These are phyloP conservation scores for Gossypium ekmanianum DNA, from an alignment of 345 rosid species.

Conservation along the genomic window DNA sequence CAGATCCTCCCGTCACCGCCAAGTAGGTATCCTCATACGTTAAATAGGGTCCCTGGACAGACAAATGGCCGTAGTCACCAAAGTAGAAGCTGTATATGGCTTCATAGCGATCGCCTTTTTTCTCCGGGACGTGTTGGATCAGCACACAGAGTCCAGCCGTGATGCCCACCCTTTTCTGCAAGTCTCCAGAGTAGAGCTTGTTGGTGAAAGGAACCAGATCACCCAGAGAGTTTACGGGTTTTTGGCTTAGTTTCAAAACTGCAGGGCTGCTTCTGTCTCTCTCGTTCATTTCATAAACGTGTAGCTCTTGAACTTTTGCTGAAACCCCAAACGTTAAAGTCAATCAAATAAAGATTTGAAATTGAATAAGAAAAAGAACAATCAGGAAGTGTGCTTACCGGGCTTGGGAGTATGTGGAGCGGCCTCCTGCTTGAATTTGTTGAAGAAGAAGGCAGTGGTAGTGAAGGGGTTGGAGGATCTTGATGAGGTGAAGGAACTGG, in stretches of 20 bases:
- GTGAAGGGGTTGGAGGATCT: neutral
- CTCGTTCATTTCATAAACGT: constrained; percentile 82
- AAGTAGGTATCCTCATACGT: constrained; percentile 64
- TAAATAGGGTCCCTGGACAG: constrained; percentile 62
- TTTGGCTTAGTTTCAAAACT: constrained; percentile 62
- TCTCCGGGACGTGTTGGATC: constrained; percentile 63
- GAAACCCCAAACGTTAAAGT: neutral
- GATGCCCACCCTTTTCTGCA: constrained; percentile 69
- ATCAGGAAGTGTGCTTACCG: neutral
- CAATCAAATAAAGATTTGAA: neutral
- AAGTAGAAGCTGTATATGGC: constrained; percentile 81
- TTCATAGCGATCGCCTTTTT: constrained; percentile 76
- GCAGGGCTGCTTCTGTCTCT: constrained; percentile 89
- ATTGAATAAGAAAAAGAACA: neutral
- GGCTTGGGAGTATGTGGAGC: neutral
- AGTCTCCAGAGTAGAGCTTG: constrained; percentile 78
- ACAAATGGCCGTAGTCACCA: constrained; percentile 64
- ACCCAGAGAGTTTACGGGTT: constrained; percentile 65
- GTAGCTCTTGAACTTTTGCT: constrained; percentile 69
- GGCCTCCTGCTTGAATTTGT: neutral
- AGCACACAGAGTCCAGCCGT: constrained; percentile 76
- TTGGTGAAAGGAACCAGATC: constrained; percentile 89
- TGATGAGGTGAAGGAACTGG: neutral
- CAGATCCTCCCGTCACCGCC: constrained; percentile 59
- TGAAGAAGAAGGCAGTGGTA: constrained; percentile 6